Percentiles rank a stretch among this genome's conserved stretches.
phyloP scores from a whole-genome alignment of 345 rosid species.

The Barbarea vulgaris region DNA sequence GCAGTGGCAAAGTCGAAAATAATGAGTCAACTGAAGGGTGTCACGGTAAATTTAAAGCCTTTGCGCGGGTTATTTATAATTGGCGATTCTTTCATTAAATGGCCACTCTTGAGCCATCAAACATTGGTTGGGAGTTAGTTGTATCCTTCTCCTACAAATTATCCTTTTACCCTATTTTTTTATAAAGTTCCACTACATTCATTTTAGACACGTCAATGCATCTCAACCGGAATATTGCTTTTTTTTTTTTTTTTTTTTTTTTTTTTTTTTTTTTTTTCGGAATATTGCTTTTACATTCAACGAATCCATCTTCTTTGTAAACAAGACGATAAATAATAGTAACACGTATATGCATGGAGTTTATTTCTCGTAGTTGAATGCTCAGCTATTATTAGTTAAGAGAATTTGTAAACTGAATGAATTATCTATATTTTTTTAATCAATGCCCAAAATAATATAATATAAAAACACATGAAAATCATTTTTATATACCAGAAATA shows the following conservation, averaged over 20 bases:
- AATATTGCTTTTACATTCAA: neutral
- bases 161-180: neutral
- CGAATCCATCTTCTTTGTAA: neutral
- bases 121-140: constrained; percentile 30
- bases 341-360: neutral
- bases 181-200: neutral
- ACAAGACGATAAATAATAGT: neutral
- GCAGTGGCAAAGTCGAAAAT: neutral
- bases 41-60: neutral
- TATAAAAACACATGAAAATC: neutral
- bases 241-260: no score
- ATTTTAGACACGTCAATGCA: neutral
- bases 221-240: no score
- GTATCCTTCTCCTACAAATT: constrained; percentile 16
- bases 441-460: neutral
- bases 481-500: neutral
- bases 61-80: neutral
- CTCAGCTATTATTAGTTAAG: neutral
- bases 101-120: constrained; percentile 4
- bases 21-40: neutral
- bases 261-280: no score
- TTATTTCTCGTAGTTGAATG: neutral
- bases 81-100: constrained; percentile 15
- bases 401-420: neutral
- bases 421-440: neutral